Evolutionary conservation across 768 basidiomycete species (phyloP).

Genomic region (Multifurca ochricompacta): DNA sequence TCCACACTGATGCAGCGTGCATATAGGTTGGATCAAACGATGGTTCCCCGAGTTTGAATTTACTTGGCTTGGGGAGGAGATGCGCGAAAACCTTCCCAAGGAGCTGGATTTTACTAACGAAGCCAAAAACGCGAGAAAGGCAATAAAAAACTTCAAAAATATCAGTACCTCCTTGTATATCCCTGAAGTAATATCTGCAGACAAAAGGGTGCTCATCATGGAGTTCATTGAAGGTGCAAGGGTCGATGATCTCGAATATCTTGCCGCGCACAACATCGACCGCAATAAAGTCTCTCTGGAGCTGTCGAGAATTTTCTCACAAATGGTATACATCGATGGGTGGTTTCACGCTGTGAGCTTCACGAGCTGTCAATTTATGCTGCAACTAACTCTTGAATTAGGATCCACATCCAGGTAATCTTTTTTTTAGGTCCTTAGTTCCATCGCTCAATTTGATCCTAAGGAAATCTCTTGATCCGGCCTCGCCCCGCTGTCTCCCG

Average conservation of each 20-base stretch:
- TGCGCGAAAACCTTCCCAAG: slow-evolving; percentile 83
- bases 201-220: slow-evolving; percentile 86
- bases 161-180: slow-evolving; percentile 80
- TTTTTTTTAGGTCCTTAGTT: background rate
- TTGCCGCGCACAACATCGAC: slow-evolving; percentile 78
- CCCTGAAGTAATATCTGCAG: slow-evolving; percentile 70
- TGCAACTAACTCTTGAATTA: slow-evolving; percentile 27
- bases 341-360: slow-evolving; percentile 73
- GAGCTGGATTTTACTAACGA: slow-evolving; percentile 96
- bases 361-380: background rate
- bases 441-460: background rate
- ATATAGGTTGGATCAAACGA: slow-evolving; percentile 71
- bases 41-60: slow-evolving; percentile 95
- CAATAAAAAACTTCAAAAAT: slow-evolving; percentile 59
- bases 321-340: slow-evolving; percentile 94
- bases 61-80: slow-evolving; percentile 89
- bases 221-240: slow-evolving; percentile 88
- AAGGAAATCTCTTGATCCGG: slow-evolving; percentile 88
- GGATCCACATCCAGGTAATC: slow-evolving; percentile 80
- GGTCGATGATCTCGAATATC: slow-evolving; percentile 80
- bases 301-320: slow-evolving; percentile 81
- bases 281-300: slow-evolving; percentile 91
- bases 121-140: slow-evolving; percentile 73
- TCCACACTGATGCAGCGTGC: slow-evolving; percentile 2
- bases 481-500: slow-evolving; percentile 51